Base-by-base conservation (phyloP, 345 rosid genomes). In the Lepidium sativum region DNA sequence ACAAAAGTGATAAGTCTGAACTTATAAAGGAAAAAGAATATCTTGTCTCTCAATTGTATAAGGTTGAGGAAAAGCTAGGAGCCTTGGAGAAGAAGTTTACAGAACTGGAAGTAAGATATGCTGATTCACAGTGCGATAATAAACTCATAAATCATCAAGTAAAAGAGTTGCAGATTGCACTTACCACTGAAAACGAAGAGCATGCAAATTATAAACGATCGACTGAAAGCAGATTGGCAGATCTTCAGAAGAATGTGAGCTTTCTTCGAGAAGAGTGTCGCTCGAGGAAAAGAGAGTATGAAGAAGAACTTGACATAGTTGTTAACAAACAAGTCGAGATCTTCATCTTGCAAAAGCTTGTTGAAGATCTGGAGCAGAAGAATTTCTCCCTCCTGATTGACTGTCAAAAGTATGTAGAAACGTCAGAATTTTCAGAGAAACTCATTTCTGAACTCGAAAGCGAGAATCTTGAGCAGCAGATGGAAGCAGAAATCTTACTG, bases 281-380 rank as follows among this genome's bases (percentile, higher is more conserved):
- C 69, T 69, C 78, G 32, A 79, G 87, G 56, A 82, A 75, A 84
- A 85, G 80, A 79, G 91, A 90, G 25, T 94, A 80, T 60, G 96
- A 88, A 78, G 99, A 87, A 66, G 96, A 90, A 55, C 82, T 94
- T 64, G 99, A 86, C 60, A 85, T 80, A 81, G 91, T 84, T 56
- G 86, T 87, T 63, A 83, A 81, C 75, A 84, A 91, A 15, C 87
- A 91, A 72, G 86, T 87, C 5, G 94, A 88, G 83, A 88, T 81
- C 69, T 82, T 88, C 63, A 72, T 91, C 56, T 75, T 91, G 77
- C 84, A 91, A 77, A 84, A 77, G 62, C 81, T 86, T 60, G 75
- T 85, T 41, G 79, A 84, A 77, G 98, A 88, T 56, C 69, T 86
- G 43, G 97, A 86, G 77, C 77, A 75, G 58, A 85, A 85, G 74